These are phyloP conservation scores for Trapa incisa DNA, from an alignment of 345 rosid species.

Conservation along the genomic window DNA sequence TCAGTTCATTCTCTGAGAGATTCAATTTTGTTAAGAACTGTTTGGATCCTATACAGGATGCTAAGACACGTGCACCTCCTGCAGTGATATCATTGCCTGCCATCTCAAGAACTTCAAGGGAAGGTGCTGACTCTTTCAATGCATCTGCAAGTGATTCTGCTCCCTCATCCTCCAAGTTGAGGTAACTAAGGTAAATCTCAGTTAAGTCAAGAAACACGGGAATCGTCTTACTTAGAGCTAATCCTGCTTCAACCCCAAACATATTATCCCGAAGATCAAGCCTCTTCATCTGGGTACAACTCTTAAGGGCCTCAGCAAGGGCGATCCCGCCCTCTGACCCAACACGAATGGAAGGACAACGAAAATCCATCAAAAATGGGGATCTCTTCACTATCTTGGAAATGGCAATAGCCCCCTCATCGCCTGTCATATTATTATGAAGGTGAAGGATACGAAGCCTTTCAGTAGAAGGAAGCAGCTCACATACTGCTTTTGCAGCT, in stretches of 20 bases:
- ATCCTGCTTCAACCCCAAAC: constrained; percentile 76
- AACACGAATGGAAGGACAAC: constrained; percentile 72
- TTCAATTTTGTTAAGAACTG: constrained; percentile 57
- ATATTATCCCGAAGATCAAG: constrained; percentile 88
- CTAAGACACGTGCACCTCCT: constrained; percentile 35
- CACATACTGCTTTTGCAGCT: constrained; percentile 73
- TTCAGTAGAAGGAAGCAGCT: constrained; percentile 65
- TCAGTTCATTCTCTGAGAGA: constrained; percentile 75
- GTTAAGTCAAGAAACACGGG: constrained; percentile 34
- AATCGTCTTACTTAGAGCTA: constrained; percentile 49
- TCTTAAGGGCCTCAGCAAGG: constrained; percentile 50
- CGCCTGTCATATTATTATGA: constrained; percentile 93
- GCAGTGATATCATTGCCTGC: constrained; percentile 79
- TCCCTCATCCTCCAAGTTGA: constrained; percentile 83
- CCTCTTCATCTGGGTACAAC: constrained; percentile 51
- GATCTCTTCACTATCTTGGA: constrained; percentile 48
- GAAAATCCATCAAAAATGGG: constrained; percentile 56
- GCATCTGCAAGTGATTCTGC: constrained; percentile 46
- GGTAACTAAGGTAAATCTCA: constrained; percentile 68
- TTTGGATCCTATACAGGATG: constrained; percentile 51
- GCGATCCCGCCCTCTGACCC: constrained; percentile 79
- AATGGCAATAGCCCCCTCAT: constrained; percentile 66
- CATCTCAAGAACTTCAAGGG: constrained; percentile 74
- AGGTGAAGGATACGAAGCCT: constrained; percentile 69
- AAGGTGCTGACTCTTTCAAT: constrained; percentile 50